A percentile compares a stretch with the other conserved stretches of the same genome.
These are phyloP conservation scores for Staphylotrichum longicolle DNA, from an alignment of 495 filamentous ascomycete species.

Conservation along the genomic window DNA sequence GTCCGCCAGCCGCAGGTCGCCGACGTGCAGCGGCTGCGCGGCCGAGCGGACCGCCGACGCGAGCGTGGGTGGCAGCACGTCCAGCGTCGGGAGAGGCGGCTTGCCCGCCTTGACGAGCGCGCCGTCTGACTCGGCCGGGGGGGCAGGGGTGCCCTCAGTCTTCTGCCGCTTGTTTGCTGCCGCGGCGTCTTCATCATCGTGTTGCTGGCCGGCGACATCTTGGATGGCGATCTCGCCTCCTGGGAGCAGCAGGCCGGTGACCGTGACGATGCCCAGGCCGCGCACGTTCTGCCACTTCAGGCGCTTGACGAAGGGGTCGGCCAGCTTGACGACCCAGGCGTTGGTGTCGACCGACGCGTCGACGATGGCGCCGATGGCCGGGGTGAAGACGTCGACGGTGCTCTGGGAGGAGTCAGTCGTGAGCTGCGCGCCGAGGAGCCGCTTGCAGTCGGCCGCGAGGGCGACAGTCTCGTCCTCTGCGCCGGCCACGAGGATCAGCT, in stretches of 20 bases:
- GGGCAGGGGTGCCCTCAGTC: constrained; percentile 19
- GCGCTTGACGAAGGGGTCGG: constrained; percentile 72
- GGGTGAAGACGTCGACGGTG: constrained; percentile 71
- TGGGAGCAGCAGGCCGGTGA: constrained; percentile 62
- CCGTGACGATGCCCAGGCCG: constrained; percentile 81
- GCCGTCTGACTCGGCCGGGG: constrained; percentile 7
- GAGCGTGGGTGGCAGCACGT: constrained; percentile 73
- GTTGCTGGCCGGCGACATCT: constrained; percentile 46
- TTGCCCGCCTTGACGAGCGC: background rate
- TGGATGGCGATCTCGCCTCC: constrained; percentile 53
- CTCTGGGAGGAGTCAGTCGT: constrained; percentile 40
- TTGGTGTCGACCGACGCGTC: constrained; percentile 97
- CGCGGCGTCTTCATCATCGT: constrained; percentile 28
- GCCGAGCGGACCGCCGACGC: constrained; percentile 72
- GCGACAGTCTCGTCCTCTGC: constrained; percentile 69
- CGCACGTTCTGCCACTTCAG: constrained; percentile 94
- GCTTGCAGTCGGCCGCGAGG: constrained; percentile 77
- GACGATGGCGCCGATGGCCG: constrained; percentile 63
- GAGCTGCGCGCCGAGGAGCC: constrained; percentile 59
- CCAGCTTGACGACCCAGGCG: constrained; percentile 91
- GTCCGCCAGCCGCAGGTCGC: constrained; percentile 87
- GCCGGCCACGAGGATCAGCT: constrained; percentile 85
- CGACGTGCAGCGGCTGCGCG: constrained; percentile 88
- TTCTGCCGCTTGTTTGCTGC: constrained; percentile 34
- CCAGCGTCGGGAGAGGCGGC: constrained; percentile 59